Evolutionary conservation across 2,329 filamentous ascomycete species (phyloP), one percentile per base, ranked within the genome.

Genomic region (Mycosphaerella sp.): DNA sequence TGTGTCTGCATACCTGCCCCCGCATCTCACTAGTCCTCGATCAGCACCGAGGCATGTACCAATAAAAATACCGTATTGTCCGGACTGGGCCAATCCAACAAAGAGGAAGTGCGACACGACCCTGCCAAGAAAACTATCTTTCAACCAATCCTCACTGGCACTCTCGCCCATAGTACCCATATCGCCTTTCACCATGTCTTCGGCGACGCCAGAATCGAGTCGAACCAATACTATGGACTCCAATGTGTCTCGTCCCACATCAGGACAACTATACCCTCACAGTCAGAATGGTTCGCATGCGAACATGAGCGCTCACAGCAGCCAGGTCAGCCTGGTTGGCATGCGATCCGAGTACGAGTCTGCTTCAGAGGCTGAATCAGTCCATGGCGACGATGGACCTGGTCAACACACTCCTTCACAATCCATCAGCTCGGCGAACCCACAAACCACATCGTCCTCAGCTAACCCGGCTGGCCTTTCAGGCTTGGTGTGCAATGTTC

Each of bases 401-500:
- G 49, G 66, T 60, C 57, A 59, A 12, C 57, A 64, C 18, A 63
- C 59, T 7, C 62, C 13, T 65, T 74, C 53, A 6, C 56, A 60
- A 39, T 37, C 46, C n/a, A 41, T 50, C 32, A 55, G 46, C 16
- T 54, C 49, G 21, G 51, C 47, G 10, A 55, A 49, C 18, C 50
- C 42, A 18, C 55, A 51, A 25, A 52, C 56, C 13, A 45, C 55
- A 18, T 41, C 54, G 13, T 54, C 52, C 43, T 63, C 70, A 27
- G 68, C 71, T 10, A 73, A 74, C 17, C 74, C 79, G n/a, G 75
- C 81, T 53, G 80, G 83, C 55, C 66, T 85, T 25, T 85, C 82
- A 4, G 82, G 81, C 4, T 69, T 86, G 52, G 82, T 85, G 6
- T 86, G 82, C 66, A 85, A 84, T 66, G 80, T 85, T 18, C 79